These are phyloP conservation scores for Lepiota brunneoincarnata DNA, from an alignment of 768 basidiomycete species.

Conservation along the genomic window DNA sequence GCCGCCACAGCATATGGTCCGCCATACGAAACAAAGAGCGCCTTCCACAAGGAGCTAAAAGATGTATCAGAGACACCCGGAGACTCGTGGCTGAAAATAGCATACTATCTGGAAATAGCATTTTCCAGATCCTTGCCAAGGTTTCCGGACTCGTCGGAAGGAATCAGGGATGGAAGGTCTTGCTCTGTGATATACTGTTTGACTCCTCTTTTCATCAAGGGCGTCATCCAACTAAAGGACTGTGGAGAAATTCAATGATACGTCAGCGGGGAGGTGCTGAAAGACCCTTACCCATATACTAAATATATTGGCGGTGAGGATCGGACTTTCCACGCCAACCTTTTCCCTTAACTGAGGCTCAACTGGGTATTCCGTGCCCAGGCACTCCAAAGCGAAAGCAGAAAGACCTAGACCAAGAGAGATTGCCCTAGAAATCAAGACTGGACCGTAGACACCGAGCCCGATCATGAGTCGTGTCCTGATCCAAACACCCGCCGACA, in stretches of 20 bases:
- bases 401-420: constrained; percentile 44
- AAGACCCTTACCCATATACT: constrained; percentile 57
- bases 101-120: constrained; percentile 64
- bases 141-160: constrained; percentile 65
- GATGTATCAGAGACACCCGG: neutral
- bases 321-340: constrained; percentile 58
- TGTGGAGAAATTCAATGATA: constrained; percentile 16
- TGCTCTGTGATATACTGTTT: constrained; percentile 72
- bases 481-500: constrained; percentile 50
- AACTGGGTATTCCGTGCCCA: constrained; percentile 60
- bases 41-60: constrained; percentile 65
- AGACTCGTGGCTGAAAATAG: constrained; percentile 5
- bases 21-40: constrained; percentile 78
- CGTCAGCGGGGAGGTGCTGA: neutral
- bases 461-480: constrained; percentile 47
- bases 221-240: constrained; percentile 87
- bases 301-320: constrained; percentile 76
- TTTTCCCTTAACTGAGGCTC: constrained; percentile 24
- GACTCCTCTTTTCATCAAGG: constrained; percentile 69
- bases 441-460: constrained; percentile 27
- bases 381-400: constrained; percentile 63
- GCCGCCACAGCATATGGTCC: constrained; percentile 65
- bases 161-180: constrained; percentile 75
- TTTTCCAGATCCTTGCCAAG: constrained; percentile 60
- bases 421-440: constrained; percentile 44